Conservation (phyloP, 129 eudicot genomes). For the Kitagawia praeruptora region DNA sequence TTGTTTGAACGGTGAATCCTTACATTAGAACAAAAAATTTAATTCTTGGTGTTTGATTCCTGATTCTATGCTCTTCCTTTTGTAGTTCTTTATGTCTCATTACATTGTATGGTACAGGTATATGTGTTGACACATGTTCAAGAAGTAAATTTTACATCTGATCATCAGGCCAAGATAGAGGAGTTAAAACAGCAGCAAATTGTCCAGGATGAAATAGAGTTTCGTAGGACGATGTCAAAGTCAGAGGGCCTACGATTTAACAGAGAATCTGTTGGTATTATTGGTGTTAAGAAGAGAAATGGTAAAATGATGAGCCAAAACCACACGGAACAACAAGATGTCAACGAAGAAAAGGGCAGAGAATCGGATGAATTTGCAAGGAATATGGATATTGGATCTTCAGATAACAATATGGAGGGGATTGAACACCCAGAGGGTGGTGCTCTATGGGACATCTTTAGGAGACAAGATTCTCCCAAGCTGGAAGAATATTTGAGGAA, state of each 20-base stretch:
- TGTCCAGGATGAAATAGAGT: neutral
- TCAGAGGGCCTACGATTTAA: neutral
- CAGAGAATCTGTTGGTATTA: neutral
- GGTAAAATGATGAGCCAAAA: neutral
- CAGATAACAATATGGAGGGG: neutral
- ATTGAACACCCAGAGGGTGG: conserved; percentile 1
- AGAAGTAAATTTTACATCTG: neutral
- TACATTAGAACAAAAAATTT: neutral
- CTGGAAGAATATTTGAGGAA: conserved; percentile 5
- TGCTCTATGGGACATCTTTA: conserved; percentile 11
- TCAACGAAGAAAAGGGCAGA: neutral
- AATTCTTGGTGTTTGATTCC: neutral
- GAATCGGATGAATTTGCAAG: neutral
- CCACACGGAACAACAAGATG: neutral
- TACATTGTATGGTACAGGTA: neutral
- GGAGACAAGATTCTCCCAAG: conserved; percentile 3
- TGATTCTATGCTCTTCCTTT: neutral
- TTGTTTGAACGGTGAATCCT: neutral
- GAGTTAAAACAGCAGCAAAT: neutral
- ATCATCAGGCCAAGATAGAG: neutral
- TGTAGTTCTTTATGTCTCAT: neutral
- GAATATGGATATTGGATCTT: neutral
- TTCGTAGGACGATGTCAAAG: neutral
- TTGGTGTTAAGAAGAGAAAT: neutral
- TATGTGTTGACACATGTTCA: neutral